These are phyloP conservation scores for Hirschfeldia incana DNA, from an alignment of 345 rosid species.

Conservation along the genomic window DNA sequence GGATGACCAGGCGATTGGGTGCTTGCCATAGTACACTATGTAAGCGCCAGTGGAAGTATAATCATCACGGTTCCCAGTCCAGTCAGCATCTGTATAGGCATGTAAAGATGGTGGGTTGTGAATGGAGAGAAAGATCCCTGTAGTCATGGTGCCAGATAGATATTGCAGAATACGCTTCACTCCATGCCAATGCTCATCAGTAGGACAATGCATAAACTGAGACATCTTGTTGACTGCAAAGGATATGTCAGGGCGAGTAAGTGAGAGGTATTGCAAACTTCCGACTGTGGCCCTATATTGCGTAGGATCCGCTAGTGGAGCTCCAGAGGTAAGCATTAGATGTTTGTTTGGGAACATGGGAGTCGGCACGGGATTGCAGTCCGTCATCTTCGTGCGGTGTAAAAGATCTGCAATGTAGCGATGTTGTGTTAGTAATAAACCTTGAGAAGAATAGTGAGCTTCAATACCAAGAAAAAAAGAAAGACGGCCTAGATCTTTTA, in stretches of 20 bases:
- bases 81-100: too few species aligned
- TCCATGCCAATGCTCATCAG: neutral
- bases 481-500: neutral
- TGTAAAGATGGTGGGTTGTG: neutral
- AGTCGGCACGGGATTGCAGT: neutral
- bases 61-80: too few species aligned
- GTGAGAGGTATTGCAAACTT: neutral
- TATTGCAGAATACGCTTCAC: neutral
- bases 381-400: neutral
- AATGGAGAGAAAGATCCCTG: neutral
- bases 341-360: neutral
- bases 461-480: neutral
- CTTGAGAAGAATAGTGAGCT: neutral
- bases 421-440: neutral
- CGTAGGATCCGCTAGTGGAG: neutral
- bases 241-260: neutral
- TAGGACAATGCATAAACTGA: neutral
- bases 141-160: neutral
- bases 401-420: neutral
- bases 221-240: neutral
- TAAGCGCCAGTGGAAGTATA: too few species aligned
- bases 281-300: neutral
- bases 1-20: too few species aligned
- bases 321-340: neutral
- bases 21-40: too few species aligned